phyloP scores from a whole-genome alignment of 257 asterid species.

The Anisodus tanguticus region DNA sequence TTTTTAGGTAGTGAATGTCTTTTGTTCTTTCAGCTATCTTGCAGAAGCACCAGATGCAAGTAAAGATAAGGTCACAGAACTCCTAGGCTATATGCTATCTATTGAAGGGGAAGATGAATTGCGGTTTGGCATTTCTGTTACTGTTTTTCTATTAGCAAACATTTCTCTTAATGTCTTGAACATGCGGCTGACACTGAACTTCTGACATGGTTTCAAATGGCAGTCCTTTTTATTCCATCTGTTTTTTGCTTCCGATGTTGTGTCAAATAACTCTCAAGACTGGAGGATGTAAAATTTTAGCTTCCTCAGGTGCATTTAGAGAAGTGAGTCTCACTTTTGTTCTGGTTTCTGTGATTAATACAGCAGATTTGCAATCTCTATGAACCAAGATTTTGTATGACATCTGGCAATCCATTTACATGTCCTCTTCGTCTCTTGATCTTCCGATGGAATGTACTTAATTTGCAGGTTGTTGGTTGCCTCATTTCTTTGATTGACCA shows the following conservation, averaged over 20 bases:
- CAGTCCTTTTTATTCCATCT: slow-evolving; percentile 65
- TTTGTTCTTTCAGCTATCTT: slow-evolving; percentile 67
- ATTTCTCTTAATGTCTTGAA: slow-evolving; percentile 22
- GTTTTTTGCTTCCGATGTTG: slow-evolving; percentile 89
- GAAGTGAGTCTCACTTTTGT: slow-evolving; percentile 49
- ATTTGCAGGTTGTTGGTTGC: slow-evolving; percentile 64
- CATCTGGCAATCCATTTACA: not conserved
- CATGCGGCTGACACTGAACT: slow-evolving; percentile 34
- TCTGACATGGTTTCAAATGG: slow-evolving; percentile 37
- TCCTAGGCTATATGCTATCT: slow-evolving; percentile 77
- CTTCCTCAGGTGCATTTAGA: slow-evolving; percentile 64
- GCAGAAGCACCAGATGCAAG: slow-evolving; percentile 89
- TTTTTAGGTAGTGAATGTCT: not conserved
- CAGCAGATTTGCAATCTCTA: not conserved
- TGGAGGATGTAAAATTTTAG: slow-evolving; percentile 67
- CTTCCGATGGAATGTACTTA: slow-evolving; percentile 21
- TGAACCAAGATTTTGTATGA: slow-evolving; percentile 15
- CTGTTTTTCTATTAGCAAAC: slow-evolving; percentile 18
- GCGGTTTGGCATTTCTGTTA: slow-evolving; percentile 49
- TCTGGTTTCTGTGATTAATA: slow-evolving; percentile 11
- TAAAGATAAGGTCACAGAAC: slow-evolving; percentile 67
- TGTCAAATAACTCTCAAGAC: slow-evolving; percentile 78
- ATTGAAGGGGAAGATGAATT: slow-evolving; percentile 76
- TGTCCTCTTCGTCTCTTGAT: slow-evolving; percentile 5
- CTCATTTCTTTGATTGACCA: slow-evolving; percentile 58